Percentiles rank a stretch among this genome's conserved stretches.
These are phyloP conservation scores for Hymenoscyphus salicellus DNA, from an alignment of 2,329 filamentous ascomycete genomes.

Conservation along the genomic window DNA sequence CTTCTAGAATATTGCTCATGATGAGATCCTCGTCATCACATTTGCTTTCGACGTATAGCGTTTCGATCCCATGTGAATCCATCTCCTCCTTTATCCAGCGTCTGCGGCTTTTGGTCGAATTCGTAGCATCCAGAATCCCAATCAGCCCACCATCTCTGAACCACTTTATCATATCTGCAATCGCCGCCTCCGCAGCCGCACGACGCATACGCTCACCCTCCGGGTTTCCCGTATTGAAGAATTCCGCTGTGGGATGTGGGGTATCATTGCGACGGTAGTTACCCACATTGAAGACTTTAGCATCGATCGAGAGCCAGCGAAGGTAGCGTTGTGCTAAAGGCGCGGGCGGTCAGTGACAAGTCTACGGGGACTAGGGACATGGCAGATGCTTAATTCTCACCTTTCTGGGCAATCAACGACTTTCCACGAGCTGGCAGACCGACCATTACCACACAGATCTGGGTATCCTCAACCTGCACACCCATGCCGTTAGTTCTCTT, in stretches of 20 bases:
- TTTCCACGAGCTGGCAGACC: constrained; percentile 93
- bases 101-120: constrained; percentile 85
- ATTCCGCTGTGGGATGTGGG: constrained; percentile 86
- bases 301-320: constrained; percentile 91
- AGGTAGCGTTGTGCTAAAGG: constrained; percentile 81
- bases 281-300: constrained; percentile 95
- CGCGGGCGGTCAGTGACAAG: constrained; percentile 11
- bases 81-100: constrained; percentile 84
- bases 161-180: constrained; percentile 93
- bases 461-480: constrained; percentile 89
- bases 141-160: constrained; percentile 80
- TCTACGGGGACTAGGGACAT: constrained; percentile 9
- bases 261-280: constrained; percentile 88
- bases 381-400: constrained; percentile 44
- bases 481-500: constrained; percentile 59
- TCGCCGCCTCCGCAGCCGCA: constrained; percentile 85
- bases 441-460: constrained; percentile 98
- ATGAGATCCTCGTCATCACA: constrained; percentile 95
- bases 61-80: constrained; percentile 76
- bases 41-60: constrained; percentile 93
- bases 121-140: constrained; percentile 93
- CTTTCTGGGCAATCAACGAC: constrained; percentile 96
- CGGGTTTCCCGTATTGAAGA: constrained; percentile 87
- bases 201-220: constrained; percentile 87
- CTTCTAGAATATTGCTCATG: constrained; percentile 96